Conservation (phyloP, 2,329 filamentous ascomycete species). For the Eutypa lata region DNA sequence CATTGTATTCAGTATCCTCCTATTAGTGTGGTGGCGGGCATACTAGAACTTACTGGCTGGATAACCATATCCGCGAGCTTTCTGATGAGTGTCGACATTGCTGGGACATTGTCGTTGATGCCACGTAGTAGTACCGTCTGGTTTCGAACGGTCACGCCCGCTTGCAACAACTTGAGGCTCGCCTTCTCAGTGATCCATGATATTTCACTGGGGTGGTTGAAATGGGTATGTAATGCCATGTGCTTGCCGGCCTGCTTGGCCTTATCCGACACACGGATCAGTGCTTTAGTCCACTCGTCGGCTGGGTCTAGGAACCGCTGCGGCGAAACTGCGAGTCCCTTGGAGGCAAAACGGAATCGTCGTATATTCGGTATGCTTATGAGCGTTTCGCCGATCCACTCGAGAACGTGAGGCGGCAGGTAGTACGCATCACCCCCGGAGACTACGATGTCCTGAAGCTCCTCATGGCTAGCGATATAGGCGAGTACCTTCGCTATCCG, state of each 20-base stretch:
- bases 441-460: conserved; percentile 56
- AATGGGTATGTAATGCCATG: conserved; percentile 62
- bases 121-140: conserved; percentile 58
- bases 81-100: conserved; percentile 52
- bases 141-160: conserved; percentile 55
- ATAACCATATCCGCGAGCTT: conserved; percentile 54
- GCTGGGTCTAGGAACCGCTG: conserved; percentile 48
- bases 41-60: conserved; percentile 42
- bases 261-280: conserved; percentile 48
- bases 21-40: not conserved
- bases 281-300: conserved; percentile 51
- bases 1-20: not conserved
- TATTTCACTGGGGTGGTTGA: conserved; percentile 61
- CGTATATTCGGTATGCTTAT: conserved; percentile 56
- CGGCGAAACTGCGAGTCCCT: conserved; percentile 59
- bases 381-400: conserved; percentile 51
- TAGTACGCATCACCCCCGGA: conserved; percentile 63
- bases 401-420: conserved; percentile 49
- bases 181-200: conserved; percentile 57
- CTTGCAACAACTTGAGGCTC: conserved; percentile 45
- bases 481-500: conserved; percentile 56
- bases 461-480: conserved; percentile 50
- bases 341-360: conserved; percentile 59
- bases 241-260: conserved; percentile 54
- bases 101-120: conserved; percentile 53